These are phyloP conservation scores for Berberis vulgaris DNA, from an alignment of 164 flowering plant species.

Conservation along the genomic window DNA sequence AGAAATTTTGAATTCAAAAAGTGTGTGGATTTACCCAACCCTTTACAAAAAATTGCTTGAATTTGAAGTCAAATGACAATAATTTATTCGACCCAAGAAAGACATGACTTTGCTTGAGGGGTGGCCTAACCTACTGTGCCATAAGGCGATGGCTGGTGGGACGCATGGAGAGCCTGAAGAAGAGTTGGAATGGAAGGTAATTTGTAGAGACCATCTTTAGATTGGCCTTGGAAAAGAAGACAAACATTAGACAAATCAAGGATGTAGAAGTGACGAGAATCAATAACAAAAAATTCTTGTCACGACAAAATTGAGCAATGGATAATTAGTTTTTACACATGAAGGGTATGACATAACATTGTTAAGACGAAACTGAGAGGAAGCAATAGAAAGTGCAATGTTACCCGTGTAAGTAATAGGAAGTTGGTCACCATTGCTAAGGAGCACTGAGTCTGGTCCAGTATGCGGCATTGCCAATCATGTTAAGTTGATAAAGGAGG, in stretches of 20 bases:
- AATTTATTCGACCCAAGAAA: not conserved
- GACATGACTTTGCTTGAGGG: not conserved
- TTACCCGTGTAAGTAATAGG: not conserved
- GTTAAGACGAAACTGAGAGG: not conserved
- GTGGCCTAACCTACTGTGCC: slow-evolving; percentile 1
- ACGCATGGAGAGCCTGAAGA: too few relatives aligned
- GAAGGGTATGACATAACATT: not conserved
- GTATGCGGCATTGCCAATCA: not conserved
- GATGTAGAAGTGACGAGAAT: not conserved
- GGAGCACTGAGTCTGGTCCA: not conserved
- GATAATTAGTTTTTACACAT: not conserved
- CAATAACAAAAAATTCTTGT: not conserved
- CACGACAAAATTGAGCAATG: not conserved
- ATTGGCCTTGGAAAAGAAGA: not conserved
- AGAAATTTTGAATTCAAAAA: not conserved
- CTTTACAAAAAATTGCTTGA: slow-evolving; percentile 2
- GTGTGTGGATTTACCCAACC: not conserved
- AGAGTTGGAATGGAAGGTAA: too few relatives aligned
- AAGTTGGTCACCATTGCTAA: slow-evolving; percentile 1
- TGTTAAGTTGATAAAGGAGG: not conserved
- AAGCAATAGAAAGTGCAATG: not conserved
- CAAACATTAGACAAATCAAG: not conserved
- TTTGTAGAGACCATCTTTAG: too few relatives aligned
- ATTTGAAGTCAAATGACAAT: not conserved
- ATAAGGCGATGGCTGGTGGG: slow-evolving; percentile 1